Percentiles rank a stretch among this genome's conserved stretches.
Evolutionary conservation across 306 rosid species (phyloP).

Genomic region (Rosa multiflora): DNA sequence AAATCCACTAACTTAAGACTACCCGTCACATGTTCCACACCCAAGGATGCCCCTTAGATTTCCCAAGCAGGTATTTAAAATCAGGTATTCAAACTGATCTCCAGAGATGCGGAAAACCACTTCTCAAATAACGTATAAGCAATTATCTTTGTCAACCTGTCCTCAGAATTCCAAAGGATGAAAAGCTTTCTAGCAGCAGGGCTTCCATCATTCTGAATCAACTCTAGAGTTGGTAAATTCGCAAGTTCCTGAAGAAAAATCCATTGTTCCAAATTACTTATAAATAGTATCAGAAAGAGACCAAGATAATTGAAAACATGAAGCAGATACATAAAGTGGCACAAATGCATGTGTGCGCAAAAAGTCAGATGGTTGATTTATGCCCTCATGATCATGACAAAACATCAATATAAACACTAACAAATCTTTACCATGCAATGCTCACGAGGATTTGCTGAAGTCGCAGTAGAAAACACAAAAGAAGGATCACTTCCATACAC

Average conservation of each 20-base stretch:
- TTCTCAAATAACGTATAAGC: not conserved
- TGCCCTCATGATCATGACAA: not conserved
- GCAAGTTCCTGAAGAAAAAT: slow-evolving; percentile 72
- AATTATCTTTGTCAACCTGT: not conserved
- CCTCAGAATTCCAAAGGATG: slow-evolving; percentile 80
- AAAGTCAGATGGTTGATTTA: not conserved
- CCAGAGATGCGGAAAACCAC: not conserved
- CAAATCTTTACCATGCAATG: slow-evolving; percentile 77
- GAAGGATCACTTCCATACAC: slow-evolving; percentile 92
- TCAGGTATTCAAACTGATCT: not conserved
- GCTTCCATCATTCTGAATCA: slow-evolving; percentile 93
- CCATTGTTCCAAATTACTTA: not conserved
- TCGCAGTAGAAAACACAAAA: slow-evolving; percentile 87
- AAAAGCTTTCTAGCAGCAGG: slow-evolving; percentile 84
- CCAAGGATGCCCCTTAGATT: not conserved
- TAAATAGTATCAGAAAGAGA: not conserved
- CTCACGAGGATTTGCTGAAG: slow-evolving; percentile 84
- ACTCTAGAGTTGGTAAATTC: slow-evolving; percentile 64
- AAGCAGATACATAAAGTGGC: not conserved
- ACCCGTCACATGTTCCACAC: not conserved
- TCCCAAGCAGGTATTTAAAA: not conserved
- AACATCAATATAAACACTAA: slow-evolving; percentile 5
- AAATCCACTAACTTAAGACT: not conserved
- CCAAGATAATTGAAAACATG: not conserved
- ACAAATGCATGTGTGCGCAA: not conserved